Evolutionary conservation across 192 early-diverging fungal species (phyloP).

Genomic region (Linnemannia zychae): DNA sequence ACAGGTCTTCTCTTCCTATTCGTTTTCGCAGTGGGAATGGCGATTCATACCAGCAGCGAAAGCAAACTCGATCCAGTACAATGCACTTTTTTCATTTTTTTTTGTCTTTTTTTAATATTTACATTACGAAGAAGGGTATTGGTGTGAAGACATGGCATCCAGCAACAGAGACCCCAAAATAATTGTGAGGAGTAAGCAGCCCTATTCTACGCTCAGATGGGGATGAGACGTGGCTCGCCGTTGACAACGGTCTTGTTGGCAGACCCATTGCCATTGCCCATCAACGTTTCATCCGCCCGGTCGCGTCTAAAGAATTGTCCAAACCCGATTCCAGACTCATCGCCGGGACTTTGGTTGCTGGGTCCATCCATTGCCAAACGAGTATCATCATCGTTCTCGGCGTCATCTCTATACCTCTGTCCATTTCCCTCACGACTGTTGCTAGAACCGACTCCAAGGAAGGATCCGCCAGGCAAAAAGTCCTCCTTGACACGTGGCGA

Average conservation of each 20-base stretch:
- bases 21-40: not conserved
- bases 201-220: not conserved
- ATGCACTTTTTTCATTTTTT: too few species aligned
- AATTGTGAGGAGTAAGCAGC: not conserved
- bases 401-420: slow-evolving; percentile 16
- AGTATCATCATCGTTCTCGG: slow-evolving; percentile 12
- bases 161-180: not conserved
- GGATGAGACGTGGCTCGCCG: not conserved
- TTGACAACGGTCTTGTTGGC: slow-evolving; percentile 8
- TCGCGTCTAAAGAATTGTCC: slow-evolving; percentile 24
- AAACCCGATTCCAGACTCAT: slow-evolving; percentile 20
- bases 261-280: not conserved
- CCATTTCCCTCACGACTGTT: not conserved
- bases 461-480: slow-evolving; percentile 14
- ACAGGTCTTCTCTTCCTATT: not conserved
- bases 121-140: not conserved
- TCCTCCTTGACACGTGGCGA: slow-evolving; percentile 36
- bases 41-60: not conserved
- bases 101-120: slow-evolving; percentile 2
- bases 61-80: too few species aligned
- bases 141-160: not conserved
- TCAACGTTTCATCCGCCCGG: not conserved
- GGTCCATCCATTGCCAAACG: not conserved
- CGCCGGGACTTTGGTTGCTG: not conserved
- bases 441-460: not conserved